A percentile compares a stretch with the other conserved stretches of the same genome.
phyloP scores from a whole-genome alignment of 768 basidiomycete species.

The Amanita jacksonii region DNA sequence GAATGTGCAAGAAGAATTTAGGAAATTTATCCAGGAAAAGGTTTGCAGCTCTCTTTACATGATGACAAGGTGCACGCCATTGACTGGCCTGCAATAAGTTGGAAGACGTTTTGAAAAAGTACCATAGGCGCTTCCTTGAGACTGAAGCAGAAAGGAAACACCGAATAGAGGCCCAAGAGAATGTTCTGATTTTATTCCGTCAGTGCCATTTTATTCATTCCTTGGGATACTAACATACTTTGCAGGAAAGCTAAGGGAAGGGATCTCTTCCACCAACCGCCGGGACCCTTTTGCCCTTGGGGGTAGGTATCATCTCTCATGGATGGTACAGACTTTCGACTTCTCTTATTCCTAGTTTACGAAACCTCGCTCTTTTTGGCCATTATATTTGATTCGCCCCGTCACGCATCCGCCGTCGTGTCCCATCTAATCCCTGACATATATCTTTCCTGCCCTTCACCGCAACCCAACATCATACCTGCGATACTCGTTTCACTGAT shows the following conservation, averaged over 20 bases:
- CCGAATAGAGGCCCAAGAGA: slow-evolving; percentile 49
- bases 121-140: slow-evolving; percentile 22
- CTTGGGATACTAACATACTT: slow-evolving; percentile 2
- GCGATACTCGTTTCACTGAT: slow-evolving; percentile 43
- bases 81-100: slow-evolving; percentile 27
- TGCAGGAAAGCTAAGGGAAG: slow-evolving; percentile 76
- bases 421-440: slow-evolving; percentile 46
- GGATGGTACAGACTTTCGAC: slow-evolving; percentile 1
- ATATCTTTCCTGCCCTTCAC: slow-evolving; percentile 23
- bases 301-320: slow-evolving; percentile 33
- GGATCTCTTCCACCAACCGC: slow-evolving; percentile 51
- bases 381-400: slow-evolving; percentile 48
- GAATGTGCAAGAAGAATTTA: slow-evolving; percentile 57
- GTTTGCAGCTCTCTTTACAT: slow-evolving; percentile 22
- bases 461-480: slow-evolving; percentile 16
- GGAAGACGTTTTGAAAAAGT: slow-evolving; percentile 33
- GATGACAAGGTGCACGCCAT: background rate
- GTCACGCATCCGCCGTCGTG: slow-evolving; percentile 54
- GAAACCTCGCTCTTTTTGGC: slow-evolving; percentile 65
- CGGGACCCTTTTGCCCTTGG: slow-evolving; percentile 55
- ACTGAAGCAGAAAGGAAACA: slow-evolving; percentile 25
- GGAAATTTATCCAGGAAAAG: slow-evolving; percentile 54
- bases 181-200: slow-evolving; percentile 69
- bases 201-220: slow-evolving; percentile 17
- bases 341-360: slow-evolving; percentile 37